These are phyloP conservation scores for Melanogaster broomeanus DNA, from an alignment of 768 basidiomycete species.

Conservation along the genomic window DNA sequence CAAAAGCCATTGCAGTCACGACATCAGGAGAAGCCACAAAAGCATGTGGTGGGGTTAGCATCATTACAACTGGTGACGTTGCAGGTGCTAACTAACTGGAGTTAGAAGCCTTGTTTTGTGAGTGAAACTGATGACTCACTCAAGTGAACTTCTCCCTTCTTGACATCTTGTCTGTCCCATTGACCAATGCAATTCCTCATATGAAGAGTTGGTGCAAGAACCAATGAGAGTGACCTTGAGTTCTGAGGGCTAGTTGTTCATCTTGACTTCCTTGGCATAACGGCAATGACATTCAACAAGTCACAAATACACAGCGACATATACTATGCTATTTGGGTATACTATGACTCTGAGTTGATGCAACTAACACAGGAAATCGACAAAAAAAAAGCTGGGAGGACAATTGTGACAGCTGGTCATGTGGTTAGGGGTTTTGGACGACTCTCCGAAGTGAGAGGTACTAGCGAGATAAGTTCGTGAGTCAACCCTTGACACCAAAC, in stretches of 20 bases:
- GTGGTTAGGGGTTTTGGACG: too few relatives aligned
- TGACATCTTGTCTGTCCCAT: constrained; percentile 96
- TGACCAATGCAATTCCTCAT: constrained; percentile 99
- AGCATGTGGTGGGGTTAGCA: constrained; percentile 98
- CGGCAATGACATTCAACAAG: too few relatives aligned
- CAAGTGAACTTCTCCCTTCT: constrained; percentile 96
- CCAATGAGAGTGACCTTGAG: constrained; percentile 98
- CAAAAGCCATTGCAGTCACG: constrained; percentile 96
- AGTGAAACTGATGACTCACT: constrained; percentile 52
- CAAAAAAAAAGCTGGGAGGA: too few relatives aligned
- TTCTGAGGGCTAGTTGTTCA: constrained; percentile 96
- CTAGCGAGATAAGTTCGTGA: too few relatives aligned
- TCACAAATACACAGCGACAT: too few relatives aligned
- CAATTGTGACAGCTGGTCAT: too few relatives aligned
- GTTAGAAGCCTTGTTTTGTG: not conserved
- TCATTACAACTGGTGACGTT: constrained; percentile 99
- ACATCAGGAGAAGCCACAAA: constrained; percentile 94
- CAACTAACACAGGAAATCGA: too few relatives aligned
- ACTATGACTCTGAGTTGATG: too few relatives aligned
- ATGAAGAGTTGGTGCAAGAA: constrained; percentile 99
- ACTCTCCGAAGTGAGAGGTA: too few relatives aligned
- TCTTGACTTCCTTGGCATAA: constrained; percentile 85
- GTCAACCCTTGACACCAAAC: constrained; percentile 5
- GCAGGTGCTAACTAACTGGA: constrained; percentile 83
- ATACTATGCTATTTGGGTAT: too few relatives aligned